Percentiles rank a stretch among this genome's conserved stretches.
These are phyloP conservation scores for Cadophora malorum DNA, from an alignment of 2,329 filamentous ascomycete species.

Conservation along the genomic window DNA sequence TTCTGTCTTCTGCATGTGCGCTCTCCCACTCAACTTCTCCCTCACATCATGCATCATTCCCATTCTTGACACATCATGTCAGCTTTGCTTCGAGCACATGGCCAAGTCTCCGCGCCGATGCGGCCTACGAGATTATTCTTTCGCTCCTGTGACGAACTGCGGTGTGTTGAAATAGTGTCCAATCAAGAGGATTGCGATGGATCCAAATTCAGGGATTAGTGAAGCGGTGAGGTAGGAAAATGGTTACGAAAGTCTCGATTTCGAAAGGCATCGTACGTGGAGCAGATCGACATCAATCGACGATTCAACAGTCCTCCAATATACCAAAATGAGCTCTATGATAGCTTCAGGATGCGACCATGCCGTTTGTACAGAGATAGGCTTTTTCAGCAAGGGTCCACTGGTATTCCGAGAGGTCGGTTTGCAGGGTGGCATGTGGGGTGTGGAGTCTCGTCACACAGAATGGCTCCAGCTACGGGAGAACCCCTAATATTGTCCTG, in stretches of 20 bases:
- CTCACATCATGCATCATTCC: neutral
- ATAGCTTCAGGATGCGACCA: neutral
- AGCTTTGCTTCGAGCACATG: neutral
- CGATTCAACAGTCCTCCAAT: neutral
- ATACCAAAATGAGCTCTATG: neutral
- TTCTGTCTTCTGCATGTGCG: no score
- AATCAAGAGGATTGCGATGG: neutral
- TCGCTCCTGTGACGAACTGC: constrained; percentile 1
- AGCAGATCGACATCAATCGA: neutral
- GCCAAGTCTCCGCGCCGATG: neutral
- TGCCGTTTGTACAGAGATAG: neutral
- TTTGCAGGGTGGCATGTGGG: constrained; percentile 3
- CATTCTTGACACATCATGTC: neutral
- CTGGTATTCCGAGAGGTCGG: constrained; percentile 8
- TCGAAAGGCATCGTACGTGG: no score
- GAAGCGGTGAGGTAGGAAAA: constrained; percentile 9
- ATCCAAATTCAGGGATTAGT: neutral
- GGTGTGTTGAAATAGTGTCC: neutral
- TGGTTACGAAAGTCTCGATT: neutral
- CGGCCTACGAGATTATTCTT: neutral
- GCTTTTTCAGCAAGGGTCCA: constrained; percentile 7
- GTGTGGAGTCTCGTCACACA: constrained; percentile 8
- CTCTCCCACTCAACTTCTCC: neutral
- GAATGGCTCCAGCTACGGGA: neutral
- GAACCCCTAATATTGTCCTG: neutral